phyloP scores from a whole-genome alignment of 1,284 basidiomycete genomes.

The Sporisorium reilianum region DNA sequence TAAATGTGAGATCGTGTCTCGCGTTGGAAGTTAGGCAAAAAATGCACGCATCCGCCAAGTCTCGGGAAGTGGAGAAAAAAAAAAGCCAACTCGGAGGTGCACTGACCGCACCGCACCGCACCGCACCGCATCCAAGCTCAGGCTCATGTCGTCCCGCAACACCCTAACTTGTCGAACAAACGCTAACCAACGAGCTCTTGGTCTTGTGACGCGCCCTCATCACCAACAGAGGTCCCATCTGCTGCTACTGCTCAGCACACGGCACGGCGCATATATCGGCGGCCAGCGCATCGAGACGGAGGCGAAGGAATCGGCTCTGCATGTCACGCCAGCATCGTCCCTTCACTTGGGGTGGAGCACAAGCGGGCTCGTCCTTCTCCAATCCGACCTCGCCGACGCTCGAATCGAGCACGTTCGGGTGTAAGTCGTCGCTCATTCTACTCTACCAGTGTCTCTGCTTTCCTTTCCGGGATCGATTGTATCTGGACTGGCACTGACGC shows the following conservation, averaged over 20 bases:
- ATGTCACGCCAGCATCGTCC: conserved; percentile 43
- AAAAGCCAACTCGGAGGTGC: background rate
- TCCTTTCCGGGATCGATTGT: background rate
- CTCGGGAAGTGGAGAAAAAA: conserved; percentile 4
- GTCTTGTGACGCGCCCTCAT: background rate
- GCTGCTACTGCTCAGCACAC: background rate
- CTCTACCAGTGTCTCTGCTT: no score
- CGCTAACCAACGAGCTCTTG: background rate
- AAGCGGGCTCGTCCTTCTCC: conserved; percentile 28
- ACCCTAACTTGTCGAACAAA: background rate
- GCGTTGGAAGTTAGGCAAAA: background rate
- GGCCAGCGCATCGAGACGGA: background rate
- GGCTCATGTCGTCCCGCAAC: no score
- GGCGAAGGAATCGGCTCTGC: background rate
- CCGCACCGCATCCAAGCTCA: background rate
- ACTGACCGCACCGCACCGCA: no score
- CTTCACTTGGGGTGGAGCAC: conserved; percentile 43
- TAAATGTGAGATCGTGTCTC: background rate
- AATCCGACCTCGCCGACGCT: conserved; percentile 23
- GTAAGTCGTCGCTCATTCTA: conserved; percentile 11
- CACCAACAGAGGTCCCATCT: background rate
- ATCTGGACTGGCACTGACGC: background rate
- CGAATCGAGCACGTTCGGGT: conserved; percentile 26
- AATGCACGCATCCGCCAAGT: background rate
- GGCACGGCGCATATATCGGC: background rate